Conservation (phyloP, 2,329 filamentous ascomycete species). For the Phymatotrichopsis omnivora region DNA sequence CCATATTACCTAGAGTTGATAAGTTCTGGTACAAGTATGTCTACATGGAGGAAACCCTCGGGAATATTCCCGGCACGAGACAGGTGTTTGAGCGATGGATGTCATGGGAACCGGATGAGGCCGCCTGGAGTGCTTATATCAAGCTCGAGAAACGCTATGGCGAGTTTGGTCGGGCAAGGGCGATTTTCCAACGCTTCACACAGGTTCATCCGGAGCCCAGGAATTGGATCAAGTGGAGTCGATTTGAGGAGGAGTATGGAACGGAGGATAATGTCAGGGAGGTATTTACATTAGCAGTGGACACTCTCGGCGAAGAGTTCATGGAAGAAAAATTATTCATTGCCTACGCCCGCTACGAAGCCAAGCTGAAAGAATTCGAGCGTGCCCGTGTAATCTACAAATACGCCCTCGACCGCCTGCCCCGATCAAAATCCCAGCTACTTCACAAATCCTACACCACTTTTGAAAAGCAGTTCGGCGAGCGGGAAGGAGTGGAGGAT, state of each 20-base stretch:
- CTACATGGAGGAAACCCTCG: constrained; percentile 96
- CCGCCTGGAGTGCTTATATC: constrained; percentile 91
- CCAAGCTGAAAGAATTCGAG: constrained; percentile 90
- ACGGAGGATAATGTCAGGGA: constrained; percentile 86
- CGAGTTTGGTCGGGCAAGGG: constrained; percentile 80
- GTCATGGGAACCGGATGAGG: constrained; percentile 94
- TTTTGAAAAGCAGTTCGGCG: constrained; percentile 97
- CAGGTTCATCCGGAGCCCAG: constrained; percentile 85
- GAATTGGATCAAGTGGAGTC: constrained; percentile 98
- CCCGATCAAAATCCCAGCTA: constrained; percentile 70
- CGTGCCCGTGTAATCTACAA: constrained; percentile 92
- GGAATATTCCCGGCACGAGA: constrained; percentile 81
- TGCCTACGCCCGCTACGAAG: constrained; percentile 80
- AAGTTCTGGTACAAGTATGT: constrained; percentile 99
- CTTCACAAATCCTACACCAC: constrained; percentile 93
- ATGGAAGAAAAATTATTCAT: constrained; percentile 95
- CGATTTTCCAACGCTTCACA: constrained; percentile 83
- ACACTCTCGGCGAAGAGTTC: constrained; percentile 84
- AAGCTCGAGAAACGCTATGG: constrained; percentile 93
- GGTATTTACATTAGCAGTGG: constrained; percentile 79
- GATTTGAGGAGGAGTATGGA: constrained; percentile 91
- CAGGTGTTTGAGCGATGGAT: constrained; percentile 98
- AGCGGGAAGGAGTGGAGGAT: constrained; percentile 85
- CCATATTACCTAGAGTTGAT: constrained; percentile 78
- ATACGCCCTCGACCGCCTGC: constrained; percentile 83